Evolutionary conservation across 495 filamentous ascomycete genomes (phyloP).

Genomic region (Patellaria atrata): DNA sequence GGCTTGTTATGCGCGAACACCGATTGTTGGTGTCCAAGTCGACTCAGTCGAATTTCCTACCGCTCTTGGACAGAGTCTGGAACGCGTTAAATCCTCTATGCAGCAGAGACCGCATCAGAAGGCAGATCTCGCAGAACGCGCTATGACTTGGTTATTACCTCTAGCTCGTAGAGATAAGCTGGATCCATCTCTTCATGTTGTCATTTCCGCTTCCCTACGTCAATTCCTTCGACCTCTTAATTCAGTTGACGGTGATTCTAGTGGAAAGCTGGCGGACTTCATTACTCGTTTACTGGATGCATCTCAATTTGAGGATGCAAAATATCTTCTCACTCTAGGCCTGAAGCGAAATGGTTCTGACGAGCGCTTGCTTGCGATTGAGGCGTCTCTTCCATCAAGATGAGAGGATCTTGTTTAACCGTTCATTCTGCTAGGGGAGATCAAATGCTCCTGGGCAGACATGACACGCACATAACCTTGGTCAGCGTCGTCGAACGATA

Average conservation of each 20-base stretch:
- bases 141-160: conserved; percentile 12
- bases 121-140: conserved; percentile 8
- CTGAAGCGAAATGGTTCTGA: conserved; percentile 10
- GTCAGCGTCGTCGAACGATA: no score
- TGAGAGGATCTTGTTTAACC: no score
- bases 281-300: no score
- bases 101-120: conserved; percentile 5
- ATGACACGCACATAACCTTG: no score
- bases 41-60: conserved; percentile 57
- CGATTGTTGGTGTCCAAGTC: conserved; percentile 48
- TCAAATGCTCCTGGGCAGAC: no score
- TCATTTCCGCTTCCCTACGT: conserved; percentile 12
- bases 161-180: conserved; percentile 6
- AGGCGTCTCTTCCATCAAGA: no score
- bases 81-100: conserved; percentile 34
- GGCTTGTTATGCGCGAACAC: conserved; percentile 56
- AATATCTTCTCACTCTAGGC: conserved; percentile 1
- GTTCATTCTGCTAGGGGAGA: no score
- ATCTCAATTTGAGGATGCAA: conserved; percentile 9
- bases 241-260: no score
- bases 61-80: conserved; percentile 49
- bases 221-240: conserved; percentile 11
- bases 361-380: no score
- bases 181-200: conserved; percentile 9
- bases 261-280: no score